Percentiles rank a stretch among this genome's conserved stretches.
These are phyloP conservation scores for Sporothrix pallida DNA, from an alignment of 2,329 filamentous ascomycete species.

Conservation along the genomic window DNA sequence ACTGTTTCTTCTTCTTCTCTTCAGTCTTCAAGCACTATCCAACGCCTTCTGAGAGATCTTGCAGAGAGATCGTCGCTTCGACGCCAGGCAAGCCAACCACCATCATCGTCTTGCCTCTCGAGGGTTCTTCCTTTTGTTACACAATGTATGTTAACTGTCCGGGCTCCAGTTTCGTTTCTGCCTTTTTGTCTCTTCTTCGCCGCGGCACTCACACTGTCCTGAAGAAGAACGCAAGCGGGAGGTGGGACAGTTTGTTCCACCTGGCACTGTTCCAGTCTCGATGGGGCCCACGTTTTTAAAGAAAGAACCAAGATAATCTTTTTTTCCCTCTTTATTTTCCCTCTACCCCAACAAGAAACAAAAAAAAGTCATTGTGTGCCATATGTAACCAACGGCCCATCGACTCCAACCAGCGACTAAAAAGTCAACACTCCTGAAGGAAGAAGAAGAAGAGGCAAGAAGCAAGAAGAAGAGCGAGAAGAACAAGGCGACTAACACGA, in stretches of 20 bases:
- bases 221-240: constrained; percentile 24
- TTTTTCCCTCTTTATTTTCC: constrained; percentile 18
- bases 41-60: constrained; percentile 17
- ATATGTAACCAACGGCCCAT: constrained; percentile 23
- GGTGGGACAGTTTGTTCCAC: constrained; percentile 7
- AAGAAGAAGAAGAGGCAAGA: constrained; percentile 20
- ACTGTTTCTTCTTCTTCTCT: constrained; percentile 29
- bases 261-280: constrained; percentile 28
- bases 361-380: constrained; percentile 19
- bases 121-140: constrained; percentile 41
- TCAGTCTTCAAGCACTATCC: not conserved
- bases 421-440: constrained; percentile 17
- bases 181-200: constrained; percentile 23
- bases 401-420: not conserved
- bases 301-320: constrained; percentile 21
- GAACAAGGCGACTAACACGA: constrained; percentile 17
- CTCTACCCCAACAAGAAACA: not conserved
- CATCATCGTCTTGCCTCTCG: constrained; percentile 60
- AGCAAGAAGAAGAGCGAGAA: constrained; percentile 27
- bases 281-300: constrained; percentile 19
- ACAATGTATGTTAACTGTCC: constrained; percentile 69
- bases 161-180: constrained; percentile 42
- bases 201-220: constrained; percentile 22
- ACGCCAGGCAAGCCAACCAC: constrained; percentile 69
- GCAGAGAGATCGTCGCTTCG: constrained; percentile 38